Conservation (phyloP, 2,329 filamentous ascomycete genomes). For the Corinectria fuckeliana region DNA sequence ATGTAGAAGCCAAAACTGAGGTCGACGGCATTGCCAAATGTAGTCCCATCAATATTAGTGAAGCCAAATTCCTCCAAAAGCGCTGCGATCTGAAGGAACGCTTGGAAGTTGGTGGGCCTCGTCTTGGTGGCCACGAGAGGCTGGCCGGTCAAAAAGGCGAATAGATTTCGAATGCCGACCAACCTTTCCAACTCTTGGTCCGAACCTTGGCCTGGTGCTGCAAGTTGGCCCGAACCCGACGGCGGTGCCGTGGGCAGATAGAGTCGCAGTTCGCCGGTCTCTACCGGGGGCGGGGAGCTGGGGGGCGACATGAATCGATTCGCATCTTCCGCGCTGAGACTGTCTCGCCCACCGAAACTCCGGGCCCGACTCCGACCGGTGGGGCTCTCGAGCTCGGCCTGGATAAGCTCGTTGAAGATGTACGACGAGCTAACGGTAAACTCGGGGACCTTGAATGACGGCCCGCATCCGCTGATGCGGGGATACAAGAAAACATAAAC, state of each 20-base stretch:
- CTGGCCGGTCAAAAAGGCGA: constrained; percentile 69
- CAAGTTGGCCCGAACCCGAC: constrained; percentile 44
- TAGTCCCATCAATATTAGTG: constrained; percentile 60
- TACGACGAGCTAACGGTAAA: constrained; percentile 61
- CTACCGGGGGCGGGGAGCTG: constrained; percentile 46
- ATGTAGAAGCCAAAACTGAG: constrained; percentile 77
- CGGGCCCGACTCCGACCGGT: constrained; percentile 44
- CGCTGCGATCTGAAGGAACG: constrained; percentile 60
- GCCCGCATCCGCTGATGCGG: constrained; percentile 54
- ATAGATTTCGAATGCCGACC: constrained; percentile 67
- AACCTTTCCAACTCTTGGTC: constrained; percentile 58
- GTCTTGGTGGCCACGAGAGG: constrained; percentile 65
- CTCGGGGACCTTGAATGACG: constrained; percentile 67
- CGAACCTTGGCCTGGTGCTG: constrained; percentile 42
- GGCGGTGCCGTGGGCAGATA: constrained; percentile 59
- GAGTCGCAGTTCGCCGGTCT: constrained; percentile 54
- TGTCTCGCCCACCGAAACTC: constrained; percentile 57
- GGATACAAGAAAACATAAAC: constrained; percentile 65
- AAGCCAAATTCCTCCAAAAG: constrained; percentile 66
- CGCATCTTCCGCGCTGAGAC: constrained; percentile 58
- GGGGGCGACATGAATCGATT: constrained; percentile 47
- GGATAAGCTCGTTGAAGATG: constrained; percentile 60
- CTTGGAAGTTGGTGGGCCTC: constrained; percentile 59
- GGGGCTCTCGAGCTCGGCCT: constrained; percentile 49
- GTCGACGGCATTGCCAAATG: constrained; percentile 65